Base-by-base conservation (phyloP, 2,329 filamentous ascomycete genomes). In the Penicillium sp. region DNA sequence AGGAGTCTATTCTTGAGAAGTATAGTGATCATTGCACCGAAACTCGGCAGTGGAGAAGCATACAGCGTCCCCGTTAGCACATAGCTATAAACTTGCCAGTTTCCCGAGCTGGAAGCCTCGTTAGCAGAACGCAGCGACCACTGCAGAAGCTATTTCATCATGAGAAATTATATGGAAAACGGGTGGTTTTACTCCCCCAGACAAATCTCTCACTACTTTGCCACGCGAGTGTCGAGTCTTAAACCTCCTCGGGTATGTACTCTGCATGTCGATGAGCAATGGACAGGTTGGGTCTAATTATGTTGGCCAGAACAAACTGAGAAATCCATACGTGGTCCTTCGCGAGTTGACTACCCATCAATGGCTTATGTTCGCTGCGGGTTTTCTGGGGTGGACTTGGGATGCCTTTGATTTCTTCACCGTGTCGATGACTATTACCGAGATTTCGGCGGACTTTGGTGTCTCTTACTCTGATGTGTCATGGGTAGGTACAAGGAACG, bases 321-420 rank as follows among this genome's bases (percentile, higher is more conserved):
- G 54, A 38, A 60, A 60, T 15, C 58, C 58, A 6, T 48, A 53
- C 10, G 25, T 20, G 3, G 57, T 60, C 5, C 37, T 60, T 25
- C 54, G 31, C 28, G 58, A 38, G 43, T 11, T 52, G 22, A 83
- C 79, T 42, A 65, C 69, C n/a, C 78, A 82, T 52, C 81, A 84
- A 75, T 83, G 81, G 82, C 73, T 83, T 22, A 82, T 83, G 72
- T 84, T 84, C 68, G 70, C 79, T 2, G 68, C 61, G 25, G 70
- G 69, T 7, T 67, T 71, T 50, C 35, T 67, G 11, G 70, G 63
- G 4, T 77, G 86, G 84, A 83, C 82, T 0, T 86, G 84, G 84
- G 85, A 88, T 68, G 80, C 86, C 3, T 88, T 88, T 64, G 87
- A 89, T 72, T 89, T 88, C 76, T 87, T 88, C 72, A 87, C 85